phyloP scores from a whole-genome alignment of 345 rosid species.

The Hirschfeldia incana region DNA sequence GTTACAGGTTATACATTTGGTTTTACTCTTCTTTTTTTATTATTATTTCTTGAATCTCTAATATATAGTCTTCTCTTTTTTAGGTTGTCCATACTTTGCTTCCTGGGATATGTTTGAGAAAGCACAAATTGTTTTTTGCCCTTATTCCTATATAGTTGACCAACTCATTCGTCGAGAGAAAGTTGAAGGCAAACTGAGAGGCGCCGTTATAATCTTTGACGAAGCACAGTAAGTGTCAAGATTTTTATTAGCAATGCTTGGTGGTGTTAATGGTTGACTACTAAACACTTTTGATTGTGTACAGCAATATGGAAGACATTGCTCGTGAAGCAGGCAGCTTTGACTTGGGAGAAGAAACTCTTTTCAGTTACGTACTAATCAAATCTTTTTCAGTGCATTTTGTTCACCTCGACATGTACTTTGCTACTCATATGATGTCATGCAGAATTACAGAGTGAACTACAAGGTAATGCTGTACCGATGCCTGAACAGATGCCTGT shows the following conservation, averaged over 20 bases:
- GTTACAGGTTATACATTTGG: not conserved
- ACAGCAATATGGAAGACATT: slow-evolving; percentile 93
- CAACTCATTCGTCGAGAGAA: not conserved
- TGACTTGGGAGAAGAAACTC: slow-evolving; percentile 76
- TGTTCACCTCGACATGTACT: not conserved
- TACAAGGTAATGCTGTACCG: slow-evolving; percentile 48
- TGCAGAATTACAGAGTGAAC: slow-evolving; percentile 74
- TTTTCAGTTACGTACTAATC: slow-evolving; percentile 20
- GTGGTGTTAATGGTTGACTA: not conserved
- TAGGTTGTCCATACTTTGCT: not conserved
- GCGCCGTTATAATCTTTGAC: not conserved
- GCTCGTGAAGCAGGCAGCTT: slow-evolving; percentile 92
- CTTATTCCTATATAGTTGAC: not conserved
- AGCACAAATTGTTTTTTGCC: not conserved
- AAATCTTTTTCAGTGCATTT: not conserved
- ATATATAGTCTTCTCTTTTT: not conserved
- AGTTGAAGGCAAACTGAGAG: not conserved
- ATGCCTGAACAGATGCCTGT: slow-evolving; percentile 28
- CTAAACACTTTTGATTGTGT: slow-evolving; percentile 18
- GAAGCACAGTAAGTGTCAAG: not conserved
- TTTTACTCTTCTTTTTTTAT: not conserved
- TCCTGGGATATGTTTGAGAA: not conserved
- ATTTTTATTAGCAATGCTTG: not conserved
- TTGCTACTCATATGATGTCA: not conserved
- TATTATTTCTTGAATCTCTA: not conserved